phyloP scores from a whole-genome alignment of 768 basidiomycete genomes.

The Termitomyces sp. region DNA sequence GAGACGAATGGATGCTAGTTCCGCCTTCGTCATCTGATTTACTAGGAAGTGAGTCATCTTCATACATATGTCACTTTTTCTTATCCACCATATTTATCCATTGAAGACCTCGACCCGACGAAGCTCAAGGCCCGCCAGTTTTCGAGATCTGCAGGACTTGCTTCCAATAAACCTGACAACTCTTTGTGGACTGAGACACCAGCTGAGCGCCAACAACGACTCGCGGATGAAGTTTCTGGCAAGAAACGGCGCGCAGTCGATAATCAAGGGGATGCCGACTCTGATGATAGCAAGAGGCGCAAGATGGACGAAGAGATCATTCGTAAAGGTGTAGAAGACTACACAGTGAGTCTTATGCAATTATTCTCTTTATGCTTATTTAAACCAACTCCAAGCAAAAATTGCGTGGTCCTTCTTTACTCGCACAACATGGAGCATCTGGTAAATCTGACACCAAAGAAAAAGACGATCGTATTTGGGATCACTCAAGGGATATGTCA shows the following conservation, averaged over 20 bases:
- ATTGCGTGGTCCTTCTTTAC: constrained; percentile 46
- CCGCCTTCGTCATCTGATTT: constrained; percentile 83
- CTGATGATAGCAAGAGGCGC: constrained; percentile 49
- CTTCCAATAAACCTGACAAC: constrained; percentile 41
- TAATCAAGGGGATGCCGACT: constrained; percentile 33
- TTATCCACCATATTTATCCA: background rate
- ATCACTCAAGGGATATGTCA: constrained; percentile 87
- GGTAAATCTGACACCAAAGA: constrained; percentile 38
- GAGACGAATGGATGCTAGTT: constrained; percentile 98
- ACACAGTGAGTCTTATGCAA: constrained; percentile 51
- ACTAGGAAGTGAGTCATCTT: constrained; percentile 62
- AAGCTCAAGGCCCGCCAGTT: constrained; percentile 80
- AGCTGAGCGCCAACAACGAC: constrained; percentile 80
- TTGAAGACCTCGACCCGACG: constrained; percentile 77
- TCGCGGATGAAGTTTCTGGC: constrained; percentile 94
- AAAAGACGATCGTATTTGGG: constrained; percentile 72
- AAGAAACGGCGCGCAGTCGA: constrained; percentile 74
- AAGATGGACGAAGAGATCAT: constrained; percentile 64
- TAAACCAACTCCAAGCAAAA: constrained; percentile 27
- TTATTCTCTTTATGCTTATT: background rate
- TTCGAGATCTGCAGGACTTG: constrained; percentile 47
- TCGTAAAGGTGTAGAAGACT: constrained; percentile 66
- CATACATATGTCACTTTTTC: background rate
- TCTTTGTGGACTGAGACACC: constrained; percentile 98
- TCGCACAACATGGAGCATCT: constrained; percentile 44